Percentiles rank a stretch among this genome's conserved stretches.
phyloP scores from a whole-genome alignment of 768 basidiomycete genomes.

The Xanthoconium stramineum region DNA sequence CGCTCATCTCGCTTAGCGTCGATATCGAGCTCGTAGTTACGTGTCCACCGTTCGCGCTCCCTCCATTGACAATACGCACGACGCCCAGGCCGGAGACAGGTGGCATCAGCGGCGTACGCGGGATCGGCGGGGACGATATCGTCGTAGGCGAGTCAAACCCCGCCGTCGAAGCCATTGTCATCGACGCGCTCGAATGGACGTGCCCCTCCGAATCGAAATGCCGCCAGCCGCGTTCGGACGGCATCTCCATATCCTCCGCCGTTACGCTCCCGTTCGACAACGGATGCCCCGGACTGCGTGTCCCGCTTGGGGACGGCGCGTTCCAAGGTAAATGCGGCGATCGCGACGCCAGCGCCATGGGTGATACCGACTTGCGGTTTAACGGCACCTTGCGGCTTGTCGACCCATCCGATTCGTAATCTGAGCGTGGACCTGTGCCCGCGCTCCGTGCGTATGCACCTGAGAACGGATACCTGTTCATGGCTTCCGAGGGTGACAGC shows the following conservation, averaged over 20 bases:
- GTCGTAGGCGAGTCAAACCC: constrained; percentile 39
- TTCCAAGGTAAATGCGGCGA: constrained; percentile 33
- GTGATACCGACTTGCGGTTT: constrained; percentile 66
- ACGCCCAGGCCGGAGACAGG: constrained; percentile 7
- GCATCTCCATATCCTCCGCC: constrained; percentile 23
- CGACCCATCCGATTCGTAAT: constrained; percentile 55
- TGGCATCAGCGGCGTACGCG: constrained; percentile 37
- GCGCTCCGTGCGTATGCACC: constrained; percentile 9
- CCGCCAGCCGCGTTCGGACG: constrained; percentile 30
- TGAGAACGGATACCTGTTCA: constrained; percentile 30
- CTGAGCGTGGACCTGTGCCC: constrained; percentile 37
- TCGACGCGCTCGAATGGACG: neutral
- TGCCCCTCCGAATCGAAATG: constrained; percentile 18
- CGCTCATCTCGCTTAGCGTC: constrained; percentile 26
- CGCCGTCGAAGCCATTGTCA: neutral
- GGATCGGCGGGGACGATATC: constrained; percentile 37
- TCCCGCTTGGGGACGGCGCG: constrained; percentile 39
- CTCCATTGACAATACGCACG: constrained; percentile 30
- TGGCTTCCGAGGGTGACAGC: constrained; percentile 52
- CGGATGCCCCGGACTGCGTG: constrained; percentile 24
- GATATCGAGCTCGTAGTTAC: constrained; percentile 29
- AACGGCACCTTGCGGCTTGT: constrained; percentile 58
- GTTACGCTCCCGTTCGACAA: constrained; percentile 17
- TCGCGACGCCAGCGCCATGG: constrained; percentile 60
- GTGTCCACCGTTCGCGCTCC: constrained; percentile 23